Evolutionary conservation across 805 yeast species (phyloP).

Genomic region (Hanseniaspora thailandica): DNA sequence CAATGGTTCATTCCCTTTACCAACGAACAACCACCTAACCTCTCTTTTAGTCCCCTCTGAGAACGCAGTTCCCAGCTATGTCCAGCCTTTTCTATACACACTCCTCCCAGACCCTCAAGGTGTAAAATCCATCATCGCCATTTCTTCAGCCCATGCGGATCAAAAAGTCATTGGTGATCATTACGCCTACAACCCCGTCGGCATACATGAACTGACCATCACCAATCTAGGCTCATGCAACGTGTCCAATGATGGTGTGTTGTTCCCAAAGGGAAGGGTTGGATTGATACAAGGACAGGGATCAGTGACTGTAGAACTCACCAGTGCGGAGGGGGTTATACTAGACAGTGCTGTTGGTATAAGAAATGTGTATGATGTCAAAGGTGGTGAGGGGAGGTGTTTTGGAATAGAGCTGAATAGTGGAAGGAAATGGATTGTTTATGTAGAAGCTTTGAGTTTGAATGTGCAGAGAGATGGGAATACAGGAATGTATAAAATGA

Average conservation of each 20-base stretch:
- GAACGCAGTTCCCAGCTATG: slow-evolving; percentile 12
- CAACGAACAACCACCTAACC: slow-evolving; percentile 18
- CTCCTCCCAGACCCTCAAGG: slow-evolving; percentile 28
- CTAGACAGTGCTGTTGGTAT: slow-evolving; percentile 7
- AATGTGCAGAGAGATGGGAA: not conserved
- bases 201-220: not conserved
- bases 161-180: slow-evolving; percentile 10
- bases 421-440: not conserved
- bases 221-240: not conserved
- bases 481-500: not conserved
- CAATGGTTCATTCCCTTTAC: slow-evolving; percentile 17
- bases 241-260: not conserved
- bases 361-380: not conserved
- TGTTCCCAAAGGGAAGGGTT: not conserved
- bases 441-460: not conserved
- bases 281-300: slow-evolving; percentile 6
- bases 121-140: slow-evolving; percentile 6
- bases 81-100: slow-evolving; percentile 22
- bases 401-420: not conserved
- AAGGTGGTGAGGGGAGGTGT: not conserved
- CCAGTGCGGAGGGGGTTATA: not conserved
- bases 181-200: slow-evolving; percentile 11
- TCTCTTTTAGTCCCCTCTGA: slow-evolving; percentile 16
- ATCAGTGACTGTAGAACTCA: not conserved
- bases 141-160: not conserved